phyloP scores from a whole-genome alignment of 257 asterid genomes.

The Jaltomata sinuosa region DNA sequence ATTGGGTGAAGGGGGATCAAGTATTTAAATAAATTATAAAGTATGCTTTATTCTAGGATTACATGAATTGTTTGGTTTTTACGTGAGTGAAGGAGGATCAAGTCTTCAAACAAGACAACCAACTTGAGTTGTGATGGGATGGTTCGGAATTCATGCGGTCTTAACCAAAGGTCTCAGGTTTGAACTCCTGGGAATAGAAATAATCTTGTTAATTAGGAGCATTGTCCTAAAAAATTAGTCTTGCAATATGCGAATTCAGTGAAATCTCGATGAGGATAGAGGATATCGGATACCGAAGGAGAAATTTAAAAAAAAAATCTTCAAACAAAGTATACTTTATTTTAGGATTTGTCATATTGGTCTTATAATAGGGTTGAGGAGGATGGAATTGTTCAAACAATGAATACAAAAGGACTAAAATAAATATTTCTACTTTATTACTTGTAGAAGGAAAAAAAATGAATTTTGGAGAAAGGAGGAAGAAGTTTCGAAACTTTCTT shows the following conservation, averaged over 20 bases:
- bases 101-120: neutral
- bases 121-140: neutral
- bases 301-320: neutral
- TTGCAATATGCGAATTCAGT: neutral
- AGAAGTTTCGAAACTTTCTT: too few species aligned
- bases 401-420: neutral
- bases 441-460: neutral
- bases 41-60: neutral
- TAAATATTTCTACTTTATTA: neutral
- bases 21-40: too few species aligned
- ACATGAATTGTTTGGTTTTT: too few species aligned
- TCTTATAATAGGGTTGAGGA: neutral
- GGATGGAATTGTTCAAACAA: neutral
- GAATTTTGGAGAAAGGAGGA: too few species aligned
- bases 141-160: rapidly evolving
- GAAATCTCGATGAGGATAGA: neutral
- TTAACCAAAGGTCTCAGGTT: neutral
- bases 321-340: neutral
- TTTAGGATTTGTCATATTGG: neutral
- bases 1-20: neutral
- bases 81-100: neutral
- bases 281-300: neutral
- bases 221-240: too few species aligned
- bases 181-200: neutral
- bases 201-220: neutral